phyloP scores from a whole-genome alignment of 2,329 filamentous ascomycete species.

The Alternaria sp. region DNA sequence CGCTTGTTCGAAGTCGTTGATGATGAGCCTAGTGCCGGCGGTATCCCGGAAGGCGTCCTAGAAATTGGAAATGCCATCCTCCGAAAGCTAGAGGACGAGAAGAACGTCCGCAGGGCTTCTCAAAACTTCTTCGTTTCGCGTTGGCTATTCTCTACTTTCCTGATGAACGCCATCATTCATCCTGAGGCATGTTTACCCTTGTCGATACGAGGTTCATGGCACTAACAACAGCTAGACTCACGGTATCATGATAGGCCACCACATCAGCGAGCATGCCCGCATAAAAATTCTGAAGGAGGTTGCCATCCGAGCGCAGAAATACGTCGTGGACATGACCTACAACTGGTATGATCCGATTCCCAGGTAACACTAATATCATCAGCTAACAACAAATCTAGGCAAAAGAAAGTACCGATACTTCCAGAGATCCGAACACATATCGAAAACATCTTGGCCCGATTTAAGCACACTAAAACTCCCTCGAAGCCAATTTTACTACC shows the following conservation, averaged over 20 bases:
- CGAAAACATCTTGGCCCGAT: constrained; percentile 74
- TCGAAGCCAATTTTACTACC: constrained; percentile 70
- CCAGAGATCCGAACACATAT: constrained; percentile 72
- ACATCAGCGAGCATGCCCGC: constrained; percentile 89
- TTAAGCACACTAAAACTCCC: constrained; percentile 58
- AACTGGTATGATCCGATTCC: constrained; percentile 65
- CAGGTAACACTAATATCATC: constrained; percentile 21
- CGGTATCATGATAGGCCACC: constrained; percentile 81
- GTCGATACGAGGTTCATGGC: constrained; percentile 14
- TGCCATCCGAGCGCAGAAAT: constrained; percentile 79
- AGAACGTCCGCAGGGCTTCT: constrained; percentile 73
- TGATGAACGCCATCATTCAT: constrained; percentile 83
- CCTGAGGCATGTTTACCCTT: constrained; percentile 72
- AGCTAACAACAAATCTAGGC: constrained; percentile 51
- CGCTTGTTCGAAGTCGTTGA: constrained; percentile 87
- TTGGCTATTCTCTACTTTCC: constrained; percentile 90
- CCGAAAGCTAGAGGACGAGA: constrained; percentile 73
- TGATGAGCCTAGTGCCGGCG: constrained; percentile 77
- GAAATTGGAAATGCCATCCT: constrained; percentile 87
- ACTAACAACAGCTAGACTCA: constrained; percentile 60
- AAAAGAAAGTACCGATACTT: constrained; percentile 70
- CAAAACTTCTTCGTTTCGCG: constrained; percentile 86
- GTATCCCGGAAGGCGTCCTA: constrained; percentile 85
- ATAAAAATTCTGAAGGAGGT: constrained; percentile 79
- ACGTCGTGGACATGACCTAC: constrained; percentile 78